Evolutionary conservation across 306 rosid species (phyloP), one percentile per base, ranked within the genome.

Genomic region (Senna tora): DNA sequence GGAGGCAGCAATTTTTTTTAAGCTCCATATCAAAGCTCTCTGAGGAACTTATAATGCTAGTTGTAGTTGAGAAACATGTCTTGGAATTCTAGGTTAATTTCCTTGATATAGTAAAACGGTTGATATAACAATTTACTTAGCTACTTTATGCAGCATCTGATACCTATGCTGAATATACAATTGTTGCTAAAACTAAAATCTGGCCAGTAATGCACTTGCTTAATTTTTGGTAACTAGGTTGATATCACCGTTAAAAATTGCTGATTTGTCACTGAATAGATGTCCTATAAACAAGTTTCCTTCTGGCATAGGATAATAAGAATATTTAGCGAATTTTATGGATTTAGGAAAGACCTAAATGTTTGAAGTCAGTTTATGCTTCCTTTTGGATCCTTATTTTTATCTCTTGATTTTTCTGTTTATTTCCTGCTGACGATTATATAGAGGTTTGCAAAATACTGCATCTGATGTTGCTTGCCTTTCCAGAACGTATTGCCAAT

Each of bases 1-100:
- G 32, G 62, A 19, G 53, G 80, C 28, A 45, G n/a, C 67, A 34
- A 20, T 68, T 68, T 79, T 28, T 55, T 73, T 50, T 54, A 25
- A 68, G 54, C 19, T 10, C 58, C n/a, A 39, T 22, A 41, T 5
- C 41, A 36, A 8, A 66, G 43, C 56, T 20, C 49, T 62, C 16
- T 14, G 20, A 5, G 15, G 46, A 76, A 59, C 47, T 12, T 66
- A 0, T 42, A 53, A 15, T 19, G 16, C 28, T 2, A 22, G 53
- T 41, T 56, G 34, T 57, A 36, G 20, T 57, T 15, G 67, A 76
- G 17, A 58, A 42, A 76, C 22, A 30, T 43, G 36, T 56, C 1
- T 50, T 58, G n/a, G 32, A 50, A 51, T 54, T 49, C 33, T 47
- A 28, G 52, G 32, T 72, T 74, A 53, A 39, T 70, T 63, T 70